These are phyloP conservation scores for Eucalyptus curtisii DNA, from an alignment of 345 rosid genomes.

Conservation along the genomic window DNA sequence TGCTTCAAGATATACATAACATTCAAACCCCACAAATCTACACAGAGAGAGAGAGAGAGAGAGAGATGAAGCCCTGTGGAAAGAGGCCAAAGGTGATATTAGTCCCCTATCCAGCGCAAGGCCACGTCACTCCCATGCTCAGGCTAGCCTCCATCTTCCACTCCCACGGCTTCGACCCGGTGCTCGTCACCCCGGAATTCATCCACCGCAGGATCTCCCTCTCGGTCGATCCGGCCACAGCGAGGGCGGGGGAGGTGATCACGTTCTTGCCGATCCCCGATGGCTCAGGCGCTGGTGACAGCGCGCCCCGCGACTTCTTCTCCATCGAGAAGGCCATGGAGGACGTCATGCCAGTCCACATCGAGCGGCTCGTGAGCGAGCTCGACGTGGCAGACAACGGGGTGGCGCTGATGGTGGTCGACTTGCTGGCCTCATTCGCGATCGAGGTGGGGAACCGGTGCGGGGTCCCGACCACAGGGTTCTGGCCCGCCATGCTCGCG, in stretches of 20 bases:
- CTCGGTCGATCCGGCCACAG: not conserved
- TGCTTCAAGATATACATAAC: not conserved
- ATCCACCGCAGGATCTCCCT: slow-evolving; percentile 29
- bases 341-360: slow-evolving; percentile 37
- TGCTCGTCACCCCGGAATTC: slow-evolving; percentile 39
- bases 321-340: slow-evolving; percentile 56
- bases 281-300: slow-evolving; percentile 7
- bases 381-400: not conserved
- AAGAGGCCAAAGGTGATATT: slow-evolving; percentile 27
- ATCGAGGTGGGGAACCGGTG: slow-evolving; percentile 39
- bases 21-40: not conserved
- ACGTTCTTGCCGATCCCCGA: slow-evolving; percentile 33
- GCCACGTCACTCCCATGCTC: slow-evolving; percentile 72
- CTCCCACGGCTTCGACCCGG: slow-evolving; percentile 32
- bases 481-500: slow-evolving; percentile 70
- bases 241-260: not conserved
- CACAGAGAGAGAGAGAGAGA: not conserved
- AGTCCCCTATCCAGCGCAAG: slow-evolving; percentile 83
- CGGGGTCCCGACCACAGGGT: slow-evolving; percentile 46
- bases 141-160: slow-evolving; percentile 38
- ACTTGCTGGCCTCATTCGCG: slow-evolving; percentile 63
- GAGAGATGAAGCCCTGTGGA: not conserved
- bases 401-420: slow-evolving; percentile 53
- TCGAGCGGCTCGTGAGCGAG: slow-evolving; percentile 26
- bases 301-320: slow-evolving; percentile 36